Percentiles rank a stretch among this genome's conserved stretches.
Conservation (phyloP, 495 filamentous ascomycete species). For the Sordaria brevicollis region DNA sequence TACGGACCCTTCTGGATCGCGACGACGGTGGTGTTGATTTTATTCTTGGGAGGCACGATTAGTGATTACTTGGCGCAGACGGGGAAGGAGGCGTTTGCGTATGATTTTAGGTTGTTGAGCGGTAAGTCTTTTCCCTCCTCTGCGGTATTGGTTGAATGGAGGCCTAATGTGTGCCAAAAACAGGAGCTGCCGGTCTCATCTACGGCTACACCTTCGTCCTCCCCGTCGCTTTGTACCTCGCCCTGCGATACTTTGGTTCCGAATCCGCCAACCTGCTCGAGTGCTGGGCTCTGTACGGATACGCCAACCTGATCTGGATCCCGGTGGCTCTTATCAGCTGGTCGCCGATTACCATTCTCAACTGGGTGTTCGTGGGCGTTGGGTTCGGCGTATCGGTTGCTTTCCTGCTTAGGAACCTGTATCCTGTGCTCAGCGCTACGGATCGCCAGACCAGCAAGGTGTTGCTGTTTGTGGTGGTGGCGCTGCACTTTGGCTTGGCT, state of each 20-base stretch:
- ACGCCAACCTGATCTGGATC: slow-evolving; percentile 93
- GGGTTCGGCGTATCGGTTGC: slow-evolving; percentile 79
- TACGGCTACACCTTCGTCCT: slow-evolving; percentile 88
- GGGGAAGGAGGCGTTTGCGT: slow-evolving; percentile 44
- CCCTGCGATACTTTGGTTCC: slow-evolving; percentile 85
- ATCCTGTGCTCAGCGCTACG: slow-evolving; percentile 85
- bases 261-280: slow-evolving; percentile 84
- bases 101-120: slow-evolving; percentile 78
- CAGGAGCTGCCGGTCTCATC: slow-evolving; percentile 74
- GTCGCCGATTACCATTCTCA: slow-evolving; percentile 72
- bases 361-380: slow-evolving; percentile 86
- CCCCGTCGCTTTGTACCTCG: slow-evolving; percentile 76
- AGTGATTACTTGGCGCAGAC: slow-evolving; percentile 64
- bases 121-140: slow-evolving; percentile 39
- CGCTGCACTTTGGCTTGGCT: slow-evolving; percentile 75
- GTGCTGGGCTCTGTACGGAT: slow-evolving; percentile 90
- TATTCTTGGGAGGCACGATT: slow-evolving; percentile 92
- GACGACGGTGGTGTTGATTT: slow-evolving; percentile 88
- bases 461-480: slow-evolving; percentile 72
- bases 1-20: slow-evolving; percentile 98
- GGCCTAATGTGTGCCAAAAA: slow-evolving; percentile 10
- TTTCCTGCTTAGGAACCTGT: slow-evolving; percentile 86
- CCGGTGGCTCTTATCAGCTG: slow-evolving; percentile 85
- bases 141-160: not conserved
- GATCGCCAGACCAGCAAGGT: slow-evolving; percentile 86